These are phyloP conservation scores for Camelina laxa DNA, from an alignment of 345 rosid genomes.

Conservation along the genomic window DNA sequence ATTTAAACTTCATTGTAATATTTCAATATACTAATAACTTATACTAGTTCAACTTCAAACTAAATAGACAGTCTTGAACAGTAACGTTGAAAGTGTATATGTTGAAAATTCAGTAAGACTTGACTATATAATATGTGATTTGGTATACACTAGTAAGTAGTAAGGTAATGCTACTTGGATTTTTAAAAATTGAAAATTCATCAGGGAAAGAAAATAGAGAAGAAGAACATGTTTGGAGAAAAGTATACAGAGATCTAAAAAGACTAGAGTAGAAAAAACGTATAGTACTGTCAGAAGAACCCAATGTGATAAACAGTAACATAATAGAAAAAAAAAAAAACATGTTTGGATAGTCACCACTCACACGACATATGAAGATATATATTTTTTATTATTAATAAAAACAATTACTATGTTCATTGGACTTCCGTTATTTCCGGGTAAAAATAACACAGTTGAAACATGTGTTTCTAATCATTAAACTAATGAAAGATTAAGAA, in stretches of 20 bases:
- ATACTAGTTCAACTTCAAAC: too few relatives aligned
- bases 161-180: not conserved
- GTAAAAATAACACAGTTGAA: not conserved
- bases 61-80: not conserved
- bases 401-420: not conserved
- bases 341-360: not conserved
- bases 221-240: not conserved
- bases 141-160: not conserved
- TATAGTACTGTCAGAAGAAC: conserved; percentile 14
- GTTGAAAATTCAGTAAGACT: not conserved
- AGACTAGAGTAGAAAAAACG: not conserved
- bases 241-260: not conserved
- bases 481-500: conserved; percentile 3
- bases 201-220: not conserved
- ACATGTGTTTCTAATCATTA: conserved; percentile 29
- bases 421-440: conserved; percentile 33
- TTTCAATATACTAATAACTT: too few relatives aligned
- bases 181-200: not conserved
- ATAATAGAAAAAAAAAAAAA: not conserved
- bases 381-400: not conserved
- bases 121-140: not conserved
- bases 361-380: conserved; percentile 23
- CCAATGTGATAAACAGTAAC: not conserved
- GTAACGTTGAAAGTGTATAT: not conserved
- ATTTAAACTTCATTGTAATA: not conserved